phyloP scores from a whole-genome alignment of 352 stramenopile species.

The Globisporangium spinosum region DNA sequence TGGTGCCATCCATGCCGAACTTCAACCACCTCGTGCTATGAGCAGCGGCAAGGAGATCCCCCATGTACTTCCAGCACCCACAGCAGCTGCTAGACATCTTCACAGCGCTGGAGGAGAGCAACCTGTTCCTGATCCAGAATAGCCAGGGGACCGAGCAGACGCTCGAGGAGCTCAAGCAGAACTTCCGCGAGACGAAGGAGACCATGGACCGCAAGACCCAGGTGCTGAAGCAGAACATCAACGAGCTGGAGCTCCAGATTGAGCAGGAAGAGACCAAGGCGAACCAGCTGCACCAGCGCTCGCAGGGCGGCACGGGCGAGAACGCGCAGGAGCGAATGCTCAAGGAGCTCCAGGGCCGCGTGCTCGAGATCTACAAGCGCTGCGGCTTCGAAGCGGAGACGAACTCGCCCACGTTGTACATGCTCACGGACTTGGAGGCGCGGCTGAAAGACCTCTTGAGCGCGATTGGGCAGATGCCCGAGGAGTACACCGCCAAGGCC shows the following conservation, averaged over 20 bases:
- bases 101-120: constrained; percentile 91
- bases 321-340: constrained; percentile 89
- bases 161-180: constrained; percentile 93
- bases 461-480: constrained; percentile 90
- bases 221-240: constrained; percentile 85
- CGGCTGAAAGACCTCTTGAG: constrained; percentile 89
- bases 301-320: constrained; percentile 66
- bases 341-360: constrained; percentile 85
- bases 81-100: constrained; percentile 94
- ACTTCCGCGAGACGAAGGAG: constrained; percentile 87
- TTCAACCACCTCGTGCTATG: constrained; percentile 52
- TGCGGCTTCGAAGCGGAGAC: constrained; percentile 92
- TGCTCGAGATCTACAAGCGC: constrained; percentile 88
- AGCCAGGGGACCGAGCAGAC: constrained; percentile 94
- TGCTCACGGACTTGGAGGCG: constrained; percentile 91
- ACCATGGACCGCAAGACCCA: constrained; percentile 88
- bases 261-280: constrained; percentile 80
- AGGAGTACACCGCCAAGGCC: constrained; percentile 91
- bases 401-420: constrained; percentile 91
- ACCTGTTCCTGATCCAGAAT: constrained; percentile 96
- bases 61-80: constrained; percentile 94
- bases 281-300: constrained; percentile 63
- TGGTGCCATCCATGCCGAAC: constrained; percentile 61
- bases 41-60: constrained; percentile 90
- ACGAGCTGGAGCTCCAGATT: constrained; percentile 89